phyloP scores from a whole-genome alignment of 2,329 filamentous ascomycete species.

The Aureobasidium sp. region DNA sequence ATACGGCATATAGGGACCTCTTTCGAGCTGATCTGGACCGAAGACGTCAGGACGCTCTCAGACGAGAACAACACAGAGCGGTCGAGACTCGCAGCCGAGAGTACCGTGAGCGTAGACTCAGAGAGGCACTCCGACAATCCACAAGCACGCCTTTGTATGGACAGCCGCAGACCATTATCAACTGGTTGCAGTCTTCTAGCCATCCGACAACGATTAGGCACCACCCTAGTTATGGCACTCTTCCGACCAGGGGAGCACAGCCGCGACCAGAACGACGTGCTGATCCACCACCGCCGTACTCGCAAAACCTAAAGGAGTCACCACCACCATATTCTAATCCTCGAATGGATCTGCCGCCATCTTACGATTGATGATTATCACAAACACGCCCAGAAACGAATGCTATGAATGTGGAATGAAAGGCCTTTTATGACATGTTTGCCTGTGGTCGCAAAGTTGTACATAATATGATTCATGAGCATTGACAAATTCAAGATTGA shows the following conservation, averaged over 20 bases:
- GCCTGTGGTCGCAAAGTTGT: background rate
- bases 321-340: background rate
- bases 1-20: constrained; percentile 1
- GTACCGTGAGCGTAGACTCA: background rate
- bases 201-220: background rate
- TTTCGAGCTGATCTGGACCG: background rate
- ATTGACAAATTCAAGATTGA: background rate
- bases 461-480: background rate
- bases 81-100: background rate
- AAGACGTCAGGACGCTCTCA: background rate
- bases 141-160: background rate
- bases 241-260: background rate
- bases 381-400: background rate
- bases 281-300: background rate
- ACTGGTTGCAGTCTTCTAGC: constrained; percentile 1
- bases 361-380: background rate
- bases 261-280: background rate
- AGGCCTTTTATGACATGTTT: background rate
- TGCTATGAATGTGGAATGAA: background rate
- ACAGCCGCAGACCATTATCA: background rate
- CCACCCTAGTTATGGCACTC: background rate
- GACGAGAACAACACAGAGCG: constrained; percentile 8
- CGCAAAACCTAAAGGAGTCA: background rate
- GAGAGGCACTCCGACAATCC: background rate
- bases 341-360: background rate